phyloP scores from a whole-genome alignment of 2,329 filamentous ascomycete genomes.

The Fusarium subtropicale region DNA sequence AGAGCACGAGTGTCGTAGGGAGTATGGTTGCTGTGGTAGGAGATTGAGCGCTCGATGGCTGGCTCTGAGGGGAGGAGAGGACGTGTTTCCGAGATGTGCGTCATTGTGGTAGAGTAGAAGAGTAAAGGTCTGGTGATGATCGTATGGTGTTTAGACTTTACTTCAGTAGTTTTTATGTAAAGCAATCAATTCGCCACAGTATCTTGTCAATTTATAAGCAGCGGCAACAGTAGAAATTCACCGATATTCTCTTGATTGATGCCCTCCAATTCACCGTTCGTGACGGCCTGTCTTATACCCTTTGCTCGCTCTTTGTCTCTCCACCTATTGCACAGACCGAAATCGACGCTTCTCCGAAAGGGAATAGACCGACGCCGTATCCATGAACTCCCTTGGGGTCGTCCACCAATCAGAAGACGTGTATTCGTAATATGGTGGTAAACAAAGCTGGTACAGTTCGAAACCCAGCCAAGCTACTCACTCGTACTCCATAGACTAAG shows the following conservation, averaged over 20 bases:
- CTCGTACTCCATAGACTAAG: neutral
- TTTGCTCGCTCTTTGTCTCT: constrained; percentile 26
- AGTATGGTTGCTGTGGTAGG: constrained; percentile 34
- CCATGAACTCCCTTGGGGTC: neutral
- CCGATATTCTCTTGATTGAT: neutral
- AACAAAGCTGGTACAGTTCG: constrained; percentile 20
- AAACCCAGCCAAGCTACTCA: neutral
- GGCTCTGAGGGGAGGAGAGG: constrained; percentile 52
- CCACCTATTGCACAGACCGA: constrained; percentile 25
- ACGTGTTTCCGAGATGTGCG: constrained; percentile 48
- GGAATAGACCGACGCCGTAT: constrained; percentile 26
- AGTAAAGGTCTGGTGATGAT: neutral
- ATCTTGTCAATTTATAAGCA: constrained; percentile 14
- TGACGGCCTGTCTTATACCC: constrained; percentile 32
- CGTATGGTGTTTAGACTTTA: neutral
- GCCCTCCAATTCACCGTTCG: neutral
- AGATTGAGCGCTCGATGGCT: constrained; percentile 44
- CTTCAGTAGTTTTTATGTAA: neutral
- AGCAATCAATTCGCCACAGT: constrained; percentile 15
- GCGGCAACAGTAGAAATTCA: neutral
- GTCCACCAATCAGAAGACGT: constrained; percentile 47
- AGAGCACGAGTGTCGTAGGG: constrained; percentile 34
- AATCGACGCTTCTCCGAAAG: constrained; percentile 21
- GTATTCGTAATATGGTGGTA: constrained; percentile 52
- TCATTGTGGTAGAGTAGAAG: constrained; percentile 31